phyloP scores from a whole-genome alignment of 345 rosid species.

The Jatropha curcas region DNA sequence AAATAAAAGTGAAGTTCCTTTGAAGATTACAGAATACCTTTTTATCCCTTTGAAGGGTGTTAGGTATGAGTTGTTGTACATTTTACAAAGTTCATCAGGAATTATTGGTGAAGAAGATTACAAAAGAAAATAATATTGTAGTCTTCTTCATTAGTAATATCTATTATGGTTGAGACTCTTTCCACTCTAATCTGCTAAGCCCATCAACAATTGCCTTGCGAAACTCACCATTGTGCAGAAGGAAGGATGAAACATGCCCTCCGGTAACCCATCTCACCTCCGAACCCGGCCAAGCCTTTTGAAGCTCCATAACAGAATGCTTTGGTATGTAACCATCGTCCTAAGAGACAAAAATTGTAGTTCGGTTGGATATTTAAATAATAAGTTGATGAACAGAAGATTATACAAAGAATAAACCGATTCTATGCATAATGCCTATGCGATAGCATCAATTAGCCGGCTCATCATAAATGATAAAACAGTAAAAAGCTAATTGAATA shows the following conservation, averaged over 20 bases:
- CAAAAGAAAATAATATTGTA: slow-evolving; percentile 1
- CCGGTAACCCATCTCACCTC: slow-evolving; percentile 99
- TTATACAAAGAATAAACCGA: not conserved
- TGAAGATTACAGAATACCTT: not conserved
- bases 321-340: slow-evolving; percentile 98
- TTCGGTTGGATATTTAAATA: slow-evolving; percentile 2
- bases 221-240: slow-evolving; percentile 78
- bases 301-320: slow-evolving; percentile 91
- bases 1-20: not conserved
- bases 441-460: not conserved
- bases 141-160: not conserved
- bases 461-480: not conserved
- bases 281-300: slow-evolving; percentile 99
- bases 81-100: slow-evolving; percentile 22
- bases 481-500: not conserved
- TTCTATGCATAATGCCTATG: not conserved
- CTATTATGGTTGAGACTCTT: slow-evolving; percentile 58
- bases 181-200: slow-evolving; percentile 77
- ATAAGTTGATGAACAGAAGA: not conserved
- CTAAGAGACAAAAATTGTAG: slow-evolving; percentile 34
- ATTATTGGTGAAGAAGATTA: slow-evolving; percentile 14
- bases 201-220: slow-evolving; percentile 86
- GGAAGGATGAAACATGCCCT: slow-evolving; percentile 89
- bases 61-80: slow-evolving; percentile 21
- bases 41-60: slow-evolving; percentile 7